Evolutionary conservation across 768 basidiomycete species (phyloP).

Genomic region (Postia placenta): DNA sequence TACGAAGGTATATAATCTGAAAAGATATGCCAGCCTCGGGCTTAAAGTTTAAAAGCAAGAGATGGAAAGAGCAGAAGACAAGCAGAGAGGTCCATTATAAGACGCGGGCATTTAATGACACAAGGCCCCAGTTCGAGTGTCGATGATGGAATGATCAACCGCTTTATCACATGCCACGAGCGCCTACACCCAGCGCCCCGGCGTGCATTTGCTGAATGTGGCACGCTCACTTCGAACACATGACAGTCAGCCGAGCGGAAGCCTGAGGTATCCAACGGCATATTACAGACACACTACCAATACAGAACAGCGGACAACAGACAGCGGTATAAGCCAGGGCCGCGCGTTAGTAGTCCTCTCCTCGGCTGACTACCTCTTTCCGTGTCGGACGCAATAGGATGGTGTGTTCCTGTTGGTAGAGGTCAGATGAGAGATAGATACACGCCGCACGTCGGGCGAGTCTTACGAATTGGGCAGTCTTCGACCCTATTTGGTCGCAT

Average conservation of each 20-base stretch:
- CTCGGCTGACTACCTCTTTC: conserved; percentile 81
- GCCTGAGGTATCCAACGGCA: no score
- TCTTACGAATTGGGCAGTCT: conserved; percentile 90
- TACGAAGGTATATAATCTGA: neutral
- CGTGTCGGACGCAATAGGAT: conserved; percentile 79
- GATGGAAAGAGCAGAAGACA: neutral
- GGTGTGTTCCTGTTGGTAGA: conserved; percentile 64
- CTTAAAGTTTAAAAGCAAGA: neutral
- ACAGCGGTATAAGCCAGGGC: neutral
- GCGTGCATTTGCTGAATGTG: neutral
- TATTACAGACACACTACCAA: no score
- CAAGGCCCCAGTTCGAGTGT: neutral
- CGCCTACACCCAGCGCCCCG: neutral
- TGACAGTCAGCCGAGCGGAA: no score
- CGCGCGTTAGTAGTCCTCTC: conserved; percentile 61
- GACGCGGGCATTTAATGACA: no score
- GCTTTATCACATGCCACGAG: neutral
- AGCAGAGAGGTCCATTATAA: no score
- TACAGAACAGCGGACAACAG: neutral
- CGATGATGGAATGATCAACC: neutral
- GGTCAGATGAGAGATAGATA: conserved; percentile 4
- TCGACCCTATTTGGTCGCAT: conserved; percentile 75
- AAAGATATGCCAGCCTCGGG: neutral
- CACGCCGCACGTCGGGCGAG: neutral
- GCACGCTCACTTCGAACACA: no score